Percentiles rank a stretch among this genome's conserved stretches.
Evolutionary conservation across 1,284 basidiomycete genomes (phyloP).

Genomic region (Ganoderma sinense): DNA sequence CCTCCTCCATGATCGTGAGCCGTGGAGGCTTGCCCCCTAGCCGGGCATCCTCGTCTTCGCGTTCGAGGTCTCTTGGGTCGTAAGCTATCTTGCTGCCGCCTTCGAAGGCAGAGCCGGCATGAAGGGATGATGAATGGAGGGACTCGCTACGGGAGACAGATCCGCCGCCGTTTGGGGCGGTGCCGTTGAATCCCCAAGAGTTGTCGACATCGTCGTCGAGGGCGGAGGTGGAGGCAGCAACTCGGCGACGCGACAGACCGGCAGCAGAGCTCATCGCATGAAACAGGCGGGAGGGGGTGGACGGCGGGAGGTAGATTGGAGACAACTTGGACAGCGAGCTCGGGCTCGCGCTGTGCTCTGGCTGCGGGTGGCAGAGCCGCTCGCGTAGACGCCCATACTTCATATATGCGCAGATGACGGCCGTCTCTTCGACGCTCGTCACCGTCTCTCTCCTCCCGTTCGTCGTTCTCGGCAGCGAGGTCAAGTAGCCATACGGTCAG

Average conservation of each 20-base stretch:
- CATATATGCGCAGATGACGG: constrained; percentile 1
- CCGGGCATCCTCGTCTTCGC: constrained; percentile 74
- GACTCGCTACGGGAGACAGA: constrained; percentile 39
- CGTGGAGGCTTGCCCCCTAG: constrained; percentile 80
- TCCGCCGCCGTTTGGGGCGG: constrained; percentile 42
- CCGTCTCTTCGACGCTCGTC: constrained; percentile 5
- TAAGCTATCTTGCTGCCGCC: constrained; percentile 89
- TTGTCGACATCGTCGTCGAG: constrained; percentile 43
- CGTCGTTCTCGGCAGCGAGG: constrained; percentile 20
- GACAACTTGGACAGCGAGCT: constrained; percentile 10
- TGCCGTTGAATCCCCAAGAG: constrained; percentile 37
- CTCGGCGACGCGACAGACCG: constrained; percentile 63
- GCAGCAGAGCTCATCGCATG: constrained; percentile 48
- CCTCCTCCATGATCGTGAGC: constrained; percentile 97
- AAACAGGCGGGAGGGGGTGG: constrained; percentile 21
- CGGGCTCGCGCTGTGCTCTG: background rate
- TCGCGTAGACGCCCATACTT: constrained; percentile 14
- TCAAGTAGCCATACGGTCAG: background rate
- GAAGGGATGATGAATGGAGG: constrained; percentile 38
- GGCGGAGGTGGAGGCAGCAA: constrained; percentile 47
- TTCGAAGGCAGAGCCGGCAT: constrained; percentile 82
- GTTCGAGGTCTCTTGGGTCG: constrained; percentile 91
- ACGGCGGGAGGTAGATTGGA: constrained; percentile 11
- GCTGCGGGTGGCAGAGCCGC: constrained; percentile 14
- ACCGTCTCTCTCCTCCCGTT: background rate